phyloP scores from a whole-genome alignment of 2,329 filamentous ascomycete species.

The Fusarium compactum region DNA sequence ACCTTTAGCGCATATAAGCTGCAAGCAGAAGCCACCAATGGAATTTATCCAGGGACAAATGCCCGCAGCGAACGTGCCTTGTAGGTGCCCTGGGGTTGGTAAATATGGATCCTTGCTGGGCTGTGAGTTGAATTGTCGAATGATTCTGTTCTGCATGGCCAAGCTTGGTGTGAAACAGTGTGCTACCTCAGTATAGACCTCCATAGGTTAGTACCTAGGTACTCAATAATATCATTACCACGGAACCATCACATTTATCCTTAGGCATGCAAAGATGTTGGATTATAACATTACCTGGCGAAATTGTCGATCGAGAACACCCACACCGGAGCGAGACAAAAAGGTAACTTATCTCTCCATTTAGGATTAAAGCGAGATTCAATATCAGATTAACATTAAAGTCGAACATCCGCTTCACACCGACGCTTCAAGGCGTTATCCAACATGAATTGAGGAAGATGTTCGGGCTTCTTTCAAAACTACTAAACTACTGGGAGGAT shows the following conservation, averaged over 20 bases:
- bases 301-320: neutral
- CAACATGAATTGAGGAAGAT: neutral
- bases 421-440: neutral
- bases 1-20: slow-evolving; percentile 5
- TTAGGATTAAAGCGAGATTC: neutral
- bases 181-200: neutral
- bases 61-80: neutral
- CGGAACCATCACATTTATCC: neutral
- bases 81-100: neutral
- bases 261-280: neutral
- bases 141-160: neutral
- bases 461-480: neutral
- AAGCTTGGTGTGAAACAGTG: neutral
- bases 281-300: neutral
- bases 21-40: slow-evolving; percentile 2
- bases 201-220: neutral
- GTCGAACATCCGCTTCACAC: neutral
- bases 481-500: neutral
- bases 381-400: neutral
- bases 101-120: neutral
- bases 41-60: neutral
- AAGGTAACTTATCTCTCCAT: neutral
- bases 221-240: neutral
- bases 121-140: neutral
- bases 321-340: neutral